Evolutionary conservation across 805 yeast genomes (phyloP), one percentile per base, ranked within the genome.

Genomic region (Trichomonascus vanleenenianus): DNA sequence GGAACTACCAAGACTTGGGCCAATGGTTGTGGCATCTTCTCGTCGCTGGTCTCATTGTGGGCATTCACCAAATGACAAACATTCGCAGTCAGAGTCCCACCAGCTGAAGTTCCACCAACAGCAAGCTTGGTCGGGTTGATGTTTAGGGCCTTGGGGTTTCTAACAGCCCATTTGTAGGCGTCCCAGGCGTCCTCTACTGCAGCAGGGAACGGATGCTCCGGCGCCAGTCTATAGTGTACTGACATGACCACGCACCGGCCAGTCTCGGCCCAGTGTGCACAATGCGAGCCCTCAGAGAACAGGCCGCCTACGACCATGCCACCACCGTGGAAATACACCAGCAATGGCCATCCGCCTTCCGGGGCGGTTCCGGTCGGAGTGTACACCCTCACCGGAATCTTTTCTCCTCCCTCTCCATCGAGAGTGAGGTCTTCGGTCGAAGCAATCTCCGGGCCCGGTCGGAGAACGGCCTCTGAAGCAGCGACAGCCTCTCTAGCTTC

Each of bases 201-300:
- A 8, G 76, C 73, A 2, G 79, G 79, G 54, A 61, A 74, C 18
- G 73, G 72, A 52, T 59, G 50, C 53, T 74, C 76, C 2, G 79
- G 79, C 0, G 77, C 77, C 45, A 72, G 56, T 35, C 78, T 50
- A 56, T 74, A 74, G 54, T 74, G 76, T n/a, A 74, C 72, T 6
- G 68, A 60, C 9, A 74, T 58, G 11, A 72, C 74, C n/a, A 64
- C 53, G 48, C 70, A 62, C 70, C 30, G 34, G 38, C 45, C 45
- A 32, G 50, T 43, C 31, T 63, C 62, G 22, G 73, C 70, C 39
- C 66, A 52, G 45, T 67, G 65, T 1, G 74, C 63, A 48, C 74
- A 70, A 51, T 59, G 67, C 2, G 69, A 61, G 56, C 71, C 69
- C 46, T 70, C 74, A 12, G 73, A 62, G 45, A 45, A 51, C 34